A percentile compares a stretch with the other conserved stretches of the same genome.
phyloP scores from a whole-genome alignment of 2,329 filamentous ascomycete species.

The Aspergillus felis region DNA sequence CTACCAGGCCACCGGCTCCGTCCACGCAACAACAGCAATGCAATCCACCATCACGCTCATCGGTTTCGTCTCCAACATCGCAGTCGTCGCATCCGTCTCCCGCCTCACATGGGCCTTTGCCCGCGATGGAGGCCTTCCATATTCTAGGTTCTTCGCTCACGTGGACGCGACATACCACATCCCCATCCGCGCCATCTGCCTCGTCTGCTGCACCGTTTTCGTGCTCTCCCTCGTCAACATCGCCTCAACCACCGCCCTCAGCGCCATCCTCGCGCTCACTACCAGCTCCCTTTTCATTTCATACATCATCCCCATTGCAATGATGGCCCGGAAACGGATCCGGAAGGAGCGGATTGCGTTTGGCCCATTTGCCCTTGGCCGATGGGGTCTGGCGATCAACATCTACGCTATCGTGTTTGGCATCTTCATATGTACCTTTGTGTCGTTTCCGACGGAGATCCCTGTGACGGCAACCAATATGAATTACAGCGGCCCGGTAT shows the following conservation, averaged over 20 bases:
- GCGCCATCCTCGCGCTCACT: slow-evolving; percentile 38
- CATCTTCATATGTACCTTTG: not conserved
- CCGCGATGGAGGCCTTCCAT: slow-evolving; percentile 45
- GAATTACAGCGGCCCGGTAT: not conserved
- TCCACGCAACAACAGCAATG: slow-evolving; percentile 40
- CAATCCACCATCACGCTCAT: slow-evolving; percentile 27
- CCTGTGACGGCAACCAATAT: not conserved
- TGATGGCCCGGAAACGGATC: slow-evolving; percentile 33
- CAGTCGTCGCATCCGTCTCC: slow-evolving; percentile 45
- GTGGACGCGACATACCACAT: slow-evolving; percentile 31
- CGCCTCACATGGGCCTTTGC: slow-evolving; percentile 50
- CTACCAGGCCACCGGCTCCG: slow-evolving; percentile 39
- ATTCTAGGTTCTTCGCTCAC: slow-evolving; percentile 18
- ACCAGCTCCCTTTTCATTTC: slow-evolving; percentile 37
- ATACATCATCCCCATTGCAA: slow-evolving; percentile 38
- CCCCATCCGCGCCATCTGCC: slow-evolving; percentile 36
- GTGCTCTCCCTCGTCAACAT: slow-evolving; percentile 39
- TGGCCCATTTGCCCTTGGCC: slow-evolving; percentile 16
- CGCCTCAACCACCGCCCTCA: slow-evolving; percentile 36
- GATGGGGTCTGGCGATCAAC: slow-evolving; percentile 30
- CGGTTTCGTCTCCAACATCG: slow-evolving; percentile 36
- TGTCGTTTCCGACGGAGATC: not conserved
- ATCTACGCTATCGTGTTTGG: slow-evolving; percentile 29
- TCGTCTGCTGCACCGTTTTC: slow-evolving; percentile 30
- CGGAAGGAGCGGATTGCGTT: slow-evolving; percentile 17